These are phyloP conservation scores for Geranomyces variabilis DNA, from an alignment of 192 early-diverging fungal species.

Conservation along the genomic window DNA sequence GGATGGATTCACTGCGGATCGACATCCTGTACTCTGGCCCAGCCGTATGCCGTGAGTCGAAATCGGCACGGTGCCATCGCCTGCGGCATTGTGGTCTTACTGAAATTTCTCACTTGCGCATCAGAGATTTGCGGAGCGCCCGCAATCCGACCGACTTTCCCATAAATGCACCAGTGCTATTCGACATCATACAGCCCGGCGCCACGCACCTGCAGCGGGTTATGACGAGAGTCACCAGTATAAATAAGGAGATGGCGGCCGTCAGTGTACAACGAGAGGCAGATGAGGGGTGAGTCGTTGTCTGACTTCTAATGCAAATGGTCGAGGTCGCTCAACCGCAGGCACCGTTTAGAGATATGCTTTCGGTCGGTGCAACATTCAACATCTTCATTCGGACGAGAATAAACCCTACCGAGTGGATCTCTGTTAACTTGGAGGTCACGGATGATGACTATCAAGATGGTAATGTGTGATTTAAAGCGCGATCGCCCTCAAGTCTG, in stretches of 20 bases:
- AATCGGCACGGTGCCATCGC: neutral
- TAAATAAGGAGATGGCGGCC: conserved; percentile 54
- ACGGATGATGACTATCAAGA: conserved; percentile 63
- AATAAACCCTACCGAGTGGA: conserved; percentile 45
- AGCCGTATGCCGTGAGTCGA: conserved; percentile 48
- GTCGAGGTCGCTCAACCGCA: conserved; percentile 10
- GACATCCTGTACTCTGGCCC: conserved; percentile 60
- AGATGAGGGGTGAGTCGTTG: conserved; percentile 31
- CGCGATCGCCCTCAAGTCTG: neutral
- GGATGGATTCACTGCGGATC: conserved; percentile 50
- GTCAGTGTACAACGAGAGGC: conserved; percentile 53
- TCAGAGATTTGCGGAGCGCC: conserved; percentile 44
- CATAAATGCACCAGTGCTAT: conserved; percentile 54
- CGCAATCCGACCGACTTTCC: conserved; percentile 51
- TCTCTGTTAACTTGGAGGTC: conserved; percentile 59
- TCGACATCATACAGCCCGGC: conserved; percentile 62
- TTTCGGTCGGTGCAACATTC: conserved; percentile 53
- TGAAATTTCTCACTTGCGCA: neutral
- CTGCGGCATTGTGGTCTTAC: too few species aligned
- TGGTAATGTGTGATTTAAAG: conserved; percentile 43
- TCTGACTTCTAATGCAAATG: neutral
- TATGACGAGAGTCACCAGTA: conserved; percentile 49
- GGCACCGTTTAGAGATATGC: conserved; percentile 7
- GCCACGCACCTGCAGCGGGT: conserved; percentile 48
- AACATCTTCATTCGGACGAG: conserved; percentile 54